phyloP scores from a whole-genome alignment of 441 rosid genomes.

The Pelargonium myrrhifolium region DNA sequence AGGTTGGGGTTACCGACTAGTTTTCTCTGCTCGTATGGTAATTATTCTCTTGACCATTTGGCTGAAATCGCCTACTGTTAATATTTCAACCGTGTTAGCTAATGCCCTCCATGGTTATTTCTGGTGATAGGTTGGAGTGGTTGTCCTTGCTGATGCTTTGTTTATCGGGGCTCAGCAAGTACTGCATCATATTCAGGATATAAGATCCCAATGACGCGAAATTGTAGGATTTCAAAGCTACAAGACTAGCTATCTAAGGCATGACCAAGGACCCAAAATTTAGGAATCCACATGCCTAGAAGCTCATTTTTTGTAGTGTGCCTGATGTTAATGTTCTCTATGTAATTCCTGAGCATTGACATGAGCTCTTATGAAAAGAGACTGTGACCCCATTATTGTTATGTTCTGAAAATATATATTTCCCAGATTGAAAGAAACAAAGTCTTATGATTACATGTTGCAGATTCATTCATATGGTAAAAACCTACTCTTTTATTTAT shows the following conservation, averaged over 20 bases:
- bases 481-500: too few relatives aligned
- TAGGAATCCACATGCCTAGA: too few relatives aligned
- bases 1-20: constrained; percentile 80
- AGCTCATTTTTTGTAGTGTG: constrained; percentile 1
- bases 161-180: constrained; percentile 2
- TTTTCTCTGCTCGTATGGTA: constrained; percentile 79
- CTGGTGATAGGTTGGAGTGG: constrained; percentile 2
- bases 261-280: background rate
- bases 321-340: background rate
- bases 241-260: background rate
- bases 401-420: too few relatives aligned
- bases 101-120: background rate
- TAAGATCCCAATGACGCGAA: background rate
- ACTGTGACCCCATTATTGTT: too few relatives aligned
- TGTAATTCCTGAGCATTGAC: too few relatives aligned
- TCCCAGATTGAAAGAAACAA: too few relatives aligned
- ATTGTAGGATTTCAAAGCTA: background rate
- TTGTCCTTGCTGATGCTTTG: constrained; percentile 5
- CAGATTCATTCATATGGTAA: too few relatives aligned
- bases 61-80: background rate
- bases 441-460: too few relatives aligned
- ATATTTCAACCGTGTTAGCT: constrained; percentile 2
- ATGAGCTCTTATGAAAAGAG: too few relatives aligned
- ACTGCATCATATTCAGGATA: background rate
- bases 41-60: constrained; percentile 14